A percentile compares a stretch with the other conserved stretches of the same genome.
Conservation (phyloP, 2,329 filamentous ascomycete species). For the Ophiosphaerella herpotricha region DNA sequence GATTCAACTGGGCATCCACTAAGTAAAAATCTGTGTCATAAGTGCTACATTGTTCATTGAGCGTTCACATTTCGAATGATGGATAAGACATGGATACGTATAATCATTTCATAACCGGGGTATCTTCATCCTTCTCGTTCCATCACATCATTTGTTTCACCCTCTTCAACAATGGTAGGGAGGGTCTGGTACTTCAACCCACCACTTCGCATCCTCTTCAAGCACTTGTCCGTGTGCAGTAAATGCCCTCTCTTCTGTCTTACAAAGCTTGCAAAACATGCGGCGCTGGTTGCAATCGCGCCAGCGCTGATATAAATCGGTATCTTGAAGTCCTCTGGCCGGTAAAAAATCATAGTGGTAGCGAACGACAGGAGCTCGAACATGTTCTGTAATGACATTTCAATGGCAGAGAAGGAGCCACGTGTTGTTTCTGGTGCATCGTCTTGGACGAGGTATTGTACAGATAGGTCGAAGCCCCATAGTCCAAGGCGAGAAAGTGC, state of each 20-base stretch:
- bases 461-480: conserved; percentile 55
- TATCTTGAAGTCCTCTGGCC: conserved; percentile 67
- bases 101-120: neutral
- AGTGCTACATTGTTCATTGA: too few species aligned
- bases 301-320: conserved; percentile 64
- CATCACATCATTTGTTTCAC: conserved; percentile 10
- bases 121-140: neutral
- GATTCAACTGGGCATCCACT: too few species aligned
- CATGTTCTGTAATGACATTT: conserved; percentile 69
- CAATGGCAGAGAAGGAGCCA: conserved; percentile 71
- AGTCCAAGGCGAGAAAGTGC: conserved; percentile 50
- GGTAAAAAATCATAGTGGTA: conserved; percentile 67
- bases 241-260: conserved; percentile 62
- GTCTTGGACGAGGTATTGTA: conserved; percentile 54
- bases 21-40: too few species aligned
- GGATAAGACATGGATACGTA: too few species aligned
- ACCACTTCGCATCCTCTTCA: conserved; percentile 19
- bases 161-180: conserved; percentile 30
- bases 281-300: conserved; percentile 56
- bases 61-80: too few species aligned
- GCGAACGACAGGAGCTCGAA: conserved; percentile 72
- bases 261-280: conserved; percentile 62
- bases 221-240: conserved; percentile 26
- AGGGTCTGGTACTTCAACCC: conserved; percentile 19
- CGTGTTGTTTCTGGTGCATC: conserved; percentile 51